Base-by-base conservation (phyloP, 1,139 yeast species). In the Yamadazyma diospyri region DNA sequence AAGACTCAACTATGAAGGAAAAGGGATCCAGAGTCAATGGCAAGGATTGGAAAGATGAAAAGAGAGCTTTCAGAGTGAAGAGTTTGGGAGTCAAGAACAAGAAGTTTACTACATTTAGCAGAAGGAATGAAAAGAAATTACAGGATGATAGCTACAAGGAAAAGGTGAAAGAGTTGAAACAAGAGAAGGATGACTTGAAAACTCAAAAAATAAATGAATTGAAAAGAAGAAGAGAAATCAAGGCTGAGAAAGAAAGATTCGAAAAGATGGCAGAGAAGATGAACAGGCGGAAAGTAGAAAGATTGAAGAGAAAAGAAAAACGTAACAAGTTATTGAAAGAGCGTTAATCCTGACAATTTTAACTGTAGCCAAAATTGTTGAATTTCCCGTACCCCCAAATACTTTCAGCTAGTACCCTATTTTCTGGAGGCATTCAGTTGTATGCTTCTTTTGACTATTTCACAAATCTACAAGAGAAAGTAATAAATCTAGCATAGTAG, bases 251-350 rank as follows among this genome's bases (percentile, higher is more conserved):
- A 59, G 89, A 81, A 51, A 71, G 92, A 49, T 82, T 78, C 48
- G 88, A 81, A 46, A 69, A 63, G 50, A 58, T 81, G 48, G 86
- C 92, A 10, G 68, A 73, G 29, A 81, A 79, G 61, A 78, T 83
- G 87, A 83, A 81, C 50, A 81, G 80, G 25, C 81, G 81, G 73
- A 81, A 76, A 69, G 79, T 81, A 25, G 94, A 83, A 40, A 76
- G 94, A 60, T 57, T 82, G 62, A 80, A 81, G 62, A 80, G 81
- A 67, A 80, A 78, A 57, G 94, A 83, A 55, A 83, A 82, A 78
- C 77, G 92, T 63, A 83, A 82, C 58, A 83, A 83, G 58, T 63
- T 82, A 45, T 74, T 83, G 55, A 81, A 78, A 53, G 92, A 83
- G 46, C 79, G 80, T 59, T 72, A 51, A 57, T n/a, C 23, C 7